A percentile compares a stretch with the other conserved stretches of the same genome.
phyloP scores from a whole-genome alignment of 75 land plant species.

The Sequoiadendron giganteum region DNA sequence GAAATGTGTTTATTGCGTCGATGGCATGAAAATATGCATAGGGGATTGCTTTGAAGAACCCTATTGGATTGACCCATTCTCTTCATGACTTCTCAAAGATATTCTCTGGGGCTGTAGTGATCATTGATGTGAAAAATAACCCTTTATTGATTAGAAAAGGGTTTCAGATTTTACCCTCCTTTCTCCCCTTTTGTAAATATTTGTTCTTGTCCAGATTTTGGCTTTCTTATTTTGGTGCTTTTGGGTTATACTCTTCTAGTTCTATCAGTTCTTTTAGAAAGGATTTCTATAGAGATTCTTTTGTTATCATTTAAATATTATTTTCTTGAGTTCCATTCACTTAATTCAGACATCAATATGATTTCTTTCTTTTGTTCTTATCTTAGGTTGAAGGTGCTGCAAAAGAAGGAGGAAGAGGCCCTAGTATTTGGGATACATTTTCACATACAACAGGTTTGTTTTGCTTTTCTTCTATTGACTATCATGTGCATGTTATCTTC shows the following conservation, averaged over 20 bases:
- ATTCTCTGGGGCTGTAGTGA: too few species aligned
- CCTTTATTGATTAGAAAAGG: not conserved
- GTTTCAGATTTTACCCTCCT: not conserved
- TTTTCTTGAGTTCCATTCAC: not conserved
- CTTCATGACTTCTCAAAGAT: not conserved
- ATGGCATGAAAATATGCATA: not conserved
- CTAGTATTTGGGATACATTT: constrained; percentile 84
- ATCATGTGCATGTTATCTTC: not conserved
- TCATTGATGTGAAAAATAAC: not conserved
- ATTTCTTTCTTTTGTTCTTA: not conserved
- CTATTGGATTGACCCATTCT: not conserved
- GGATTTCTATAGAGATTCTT: not conserved
- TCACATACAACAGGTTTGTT: constrained; percentile 48
- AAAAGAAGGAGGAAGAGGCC: constrained; percentile 69
- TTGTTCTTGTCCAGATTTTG: not conserved
- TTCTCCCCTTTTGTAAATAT: not conserved
- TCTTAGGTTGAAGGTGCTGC: constrained; percentile 83
- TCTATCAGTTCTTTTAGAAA: not conserved
- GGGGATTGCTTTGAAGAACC: not conserved
- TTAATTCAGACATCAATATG: not conserved
- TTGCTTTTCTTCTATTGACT: not conserved
- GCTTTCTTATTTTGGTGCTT: not conserved
- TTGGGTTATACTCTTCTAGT: not conserved
- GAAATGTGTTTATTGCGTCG: not conserved
- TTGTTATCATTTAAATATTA: not conserved